A percentile compares a stretch with the other conserved stretches of the same genome.
phyloP scores from a whole-genome alignment of 352 stramenopile genomes.

The Globisporangium heterothallicum region DNA sequence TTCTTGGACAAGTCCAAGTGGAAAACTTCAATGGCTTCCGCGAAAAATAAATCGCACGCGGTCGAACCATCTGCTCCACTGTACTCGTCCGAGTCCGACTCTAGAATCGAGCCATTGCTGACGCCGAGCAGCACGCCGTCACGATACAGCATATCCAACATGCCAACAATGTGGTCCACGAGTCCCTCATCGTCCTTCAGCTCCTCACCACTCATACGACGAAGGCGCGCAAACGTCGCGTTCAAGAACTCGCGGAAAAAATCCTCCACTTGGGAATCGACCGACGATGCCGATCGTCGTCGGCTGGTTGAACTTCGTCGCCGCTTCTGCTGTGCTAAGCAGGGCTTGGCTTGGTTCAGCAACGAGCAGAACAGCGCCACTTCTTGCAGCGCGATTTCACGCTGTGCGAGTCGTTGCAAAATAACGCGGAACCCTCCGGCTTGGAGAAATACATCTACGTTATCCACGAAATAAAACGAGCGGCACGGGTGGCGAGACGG shows the following conservation, averaged over 20 bases:
- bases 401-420: constrained; percentile 44
- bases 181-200: constrained; percentile 79
- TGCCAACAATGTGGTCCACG: constrained; percentile 64
- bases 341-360: constrained; percentile 71
- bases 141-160: constrained; percentile 66
- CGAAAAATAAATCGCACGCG: constrained; percentile 41
- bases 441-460: constrained; percentile 82
- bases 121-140: constrained; percentile 51
- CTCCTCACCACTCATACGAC: constrained; percentile 59
- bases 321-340: constrained; percentile 53
- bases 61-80: constrained; percentile 3
- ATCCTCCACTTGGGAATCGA: constrained; percentile 48
- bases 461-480: constrained; percentile 81
- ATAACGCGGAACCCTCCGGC: constrained; percentile 71
- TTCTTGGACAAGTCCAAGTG: constrained; percentile 83
- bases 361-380: constrained; percentile 65
- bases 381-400: constrained; percentile 46
- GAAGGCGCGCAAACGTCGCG: constrained; percentile 58
- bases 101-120: constrained; percentile 7
- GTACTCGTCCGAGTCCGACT: constrained; percentile 16
- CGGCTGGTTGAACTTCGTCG: constrained; percentile 36
- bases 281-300: constrained; percentile 10
- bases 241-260: constrained; percentile 82
- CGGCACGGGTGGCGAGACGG: constrained; percentile 65
- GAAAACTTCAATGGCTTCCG: constrained; percentile 76